Evolutionary conservation across 371 early-diverging fungal species (phyloP).

Genomic region (Blakeslea trispora): DNA sequence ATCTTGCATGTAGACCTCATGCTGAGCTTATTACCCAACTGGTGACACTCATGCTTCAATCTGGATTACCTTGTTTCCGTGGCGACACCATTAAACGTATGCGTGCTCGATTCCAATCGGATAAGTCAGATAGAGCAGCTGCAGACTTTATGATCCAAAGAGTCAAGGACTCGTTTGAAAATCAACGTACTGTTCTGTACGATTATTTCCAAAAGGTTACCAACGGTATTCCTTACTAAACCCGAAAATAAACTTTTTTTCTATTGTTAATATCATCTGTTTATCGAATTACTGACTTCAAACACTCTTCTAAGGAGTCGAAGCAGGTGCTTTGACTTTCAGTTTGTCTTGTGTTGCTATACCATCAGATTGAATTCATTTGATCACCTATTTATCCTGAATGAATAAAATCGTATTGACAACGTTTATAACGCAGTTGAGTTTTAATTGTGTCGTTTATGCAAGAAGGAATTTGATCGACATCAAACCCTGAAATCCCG

Average conservation of each 20-base stretch:
- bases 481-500: no score
- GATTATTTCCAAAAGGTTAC: slow-evolving; percentile 89
- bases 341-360: no score
- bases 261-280: no score
- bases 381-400: no score
- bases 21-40: slow-evolving; percentile 92
- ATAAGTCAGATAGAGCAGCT: slow-evolving; percentile 88
- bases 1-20: slow-evolving; percentile 89
- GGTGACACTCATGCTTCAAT: slow-evolving; percentile 92
- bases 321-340: no score
- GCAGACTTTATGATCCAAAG: slow-evolving; percentile 93
- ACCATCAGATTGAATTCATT: no score
- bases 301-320: no score
- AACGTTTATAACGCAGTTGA: no score
- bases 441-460: no score
- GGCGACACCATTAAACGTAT: slow-evolving; percentile 88
- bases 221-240: slow-evolving; percentile 64
- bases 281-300: no score
- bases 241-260: background rate
- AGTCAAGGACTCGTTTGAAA: slow-evolving; percentile 91
- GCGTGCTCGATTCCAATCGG: slow-evolving; percentile 89
- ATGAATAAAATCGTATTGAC: no score
- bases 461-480: no score
- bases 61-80: slow-evolving; percentile 98
- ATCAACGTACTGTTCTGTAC: slow-evolving; percentile 82